Percentiles rank a stretch among this genome's conserved stretches.
phyloP scores from a whole-genome alignment of 495 filamentous ascomycete species.

The Penicillium odoratum region DNA sequence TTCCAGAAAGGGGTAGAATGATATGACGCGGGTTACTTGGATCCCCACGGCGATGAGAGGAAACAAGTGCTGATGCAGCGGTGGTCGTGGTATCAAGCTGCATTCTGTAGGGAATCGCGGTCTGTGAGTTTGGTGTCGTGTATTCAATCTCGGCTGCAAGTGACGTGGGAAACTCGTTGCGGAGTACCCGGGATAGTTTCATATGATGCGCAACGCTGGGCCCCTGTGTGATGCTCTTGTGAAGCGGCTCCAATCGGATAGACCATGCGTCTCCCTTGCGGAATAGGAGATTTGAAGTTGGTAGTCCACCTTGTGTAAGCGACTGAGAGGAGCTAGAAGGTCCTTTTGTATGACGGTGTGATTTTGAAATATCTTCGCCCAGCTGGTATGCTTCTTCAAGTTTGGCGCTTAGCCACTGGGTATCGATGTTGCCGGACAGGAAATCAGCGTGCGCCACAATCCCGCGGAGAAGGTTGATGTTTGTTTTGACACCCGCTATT shows the following conservation, averaged over 20 bases:
- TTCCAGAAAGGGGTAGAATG: constrained; percentile 58
- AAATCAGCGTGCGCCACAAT: constrained; percentile 54
- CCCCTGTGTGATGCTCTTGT: constrained; percentile 10
- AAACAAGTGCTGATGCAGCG: constrained; percentile 46
- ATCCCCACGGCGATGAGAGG: constrained; percentile 53
- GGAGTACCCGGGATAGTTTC: constrained; percentile 51
- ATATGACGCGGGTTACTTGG: constrained; percentile 53
- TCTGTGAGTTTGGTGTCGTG: constrained; percentile 39
- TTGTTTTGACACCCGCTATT: constrained; percentile 57
- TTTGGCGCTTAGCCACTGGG: constrained; percentile 56
- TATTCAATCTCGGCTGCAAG: constrained; percentile 57
- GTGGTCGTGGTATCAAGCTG: constrained; percentile 50
- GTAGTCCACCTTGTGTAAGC: constrained; percentile 12
- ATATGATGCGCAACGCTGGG: constrained; percentile 42
- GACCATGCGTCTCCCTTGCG: constrained; percentile 59
- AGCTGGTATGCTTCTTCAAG: constrained; percentile 38
- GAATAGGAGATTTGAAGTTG: constrained; percentile 45
- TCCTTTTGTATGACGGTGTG: constrained; percentile 2
- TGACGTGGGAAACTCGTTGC: constrained; percentile 58
- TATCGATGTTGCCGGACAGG: constrained; percentile 45
- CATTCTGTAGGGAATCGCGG: constrained; percentile 40
- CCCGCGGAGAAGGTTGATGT: constrained; percentile 51
- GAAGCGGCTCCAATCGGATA: constrained; percentile 43
- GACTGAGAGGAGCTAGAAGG: constrained; percentile 6
- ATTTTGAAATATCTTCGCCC: constrained; percentile 30